Evolutionary conservation across 768 basidiomycete species (phyloP).

Genomic region (Butyriboletus loyo): DNA sequence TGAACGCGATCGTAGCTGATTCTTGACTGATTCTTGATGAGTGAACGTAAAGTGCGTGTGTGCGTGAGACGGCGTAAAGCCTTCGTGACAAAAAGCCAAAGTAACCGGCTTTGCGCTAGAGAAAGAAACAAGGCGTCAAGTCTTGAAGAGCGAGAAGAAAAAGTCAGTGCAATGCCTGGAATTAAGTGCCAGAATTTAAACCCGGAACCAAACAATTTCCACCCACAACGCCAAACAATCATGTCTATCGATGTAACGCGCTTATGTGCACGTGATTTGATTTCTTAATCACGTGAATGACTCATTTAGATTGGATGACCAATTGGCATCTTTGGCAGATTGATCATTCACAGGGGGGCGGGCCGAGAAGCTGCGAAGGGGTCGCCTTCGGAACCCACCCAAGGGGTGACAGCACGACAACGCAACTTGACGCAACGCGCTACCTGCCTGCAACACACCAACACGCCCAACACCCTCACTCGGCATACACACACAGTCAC

Average conservation of each 20-base stretch:
- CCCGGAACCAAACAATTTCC: slow-evolving; percentile 19
- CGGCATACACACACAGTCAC: too few species aligned
- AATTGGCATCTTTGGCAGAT: too few species aligned
- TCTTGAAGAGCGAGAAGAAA: slow-evolving; percentile 16
- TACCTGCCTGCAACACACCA: too few species aligned
- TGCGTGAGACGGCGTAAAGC: slow-evolving; percentile 36
- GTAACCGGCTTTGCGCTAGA: slow-evolving; percentile 27
- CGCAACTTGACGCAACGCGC: too few species aligned
- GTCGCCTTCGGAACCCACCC: too few species aligned
- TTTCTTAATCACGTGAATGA: slow-evolving; percentile 8
- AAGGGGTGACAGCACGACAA: too few species aligned
- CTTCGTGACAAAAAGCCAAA: slow-evolving; percentile 36
- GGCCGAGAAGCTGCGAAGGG: too few species aligned
- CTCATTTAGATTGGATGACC: too few species aligned
- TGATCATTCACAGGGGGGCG: too few species aligned
- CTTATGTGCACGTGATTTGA: slow-evolving; percentile 20
- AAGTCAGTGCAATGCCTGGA: neutral
- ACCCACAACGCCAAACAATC: slow-evolving; percentile 24
- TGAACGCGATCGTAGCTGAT: slow-evolving; percentile 20
- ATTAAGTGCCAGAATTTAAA: slow-evolving; percentile 12
- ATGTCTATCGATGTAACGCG: slow-evolving; percentile 9
- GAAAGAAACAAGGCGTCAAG: slow-evolving; percentile 13
- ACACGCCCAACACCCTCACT: too few species aligned
- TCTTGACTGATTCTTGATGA: slow-evolving; percentile 13
- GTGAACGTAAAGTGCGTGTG: slow-evolving; percentile 26